Base-by-base conservation (phyloP, 305 asterid genomes). In the Fraxinus ornus region DNA sequence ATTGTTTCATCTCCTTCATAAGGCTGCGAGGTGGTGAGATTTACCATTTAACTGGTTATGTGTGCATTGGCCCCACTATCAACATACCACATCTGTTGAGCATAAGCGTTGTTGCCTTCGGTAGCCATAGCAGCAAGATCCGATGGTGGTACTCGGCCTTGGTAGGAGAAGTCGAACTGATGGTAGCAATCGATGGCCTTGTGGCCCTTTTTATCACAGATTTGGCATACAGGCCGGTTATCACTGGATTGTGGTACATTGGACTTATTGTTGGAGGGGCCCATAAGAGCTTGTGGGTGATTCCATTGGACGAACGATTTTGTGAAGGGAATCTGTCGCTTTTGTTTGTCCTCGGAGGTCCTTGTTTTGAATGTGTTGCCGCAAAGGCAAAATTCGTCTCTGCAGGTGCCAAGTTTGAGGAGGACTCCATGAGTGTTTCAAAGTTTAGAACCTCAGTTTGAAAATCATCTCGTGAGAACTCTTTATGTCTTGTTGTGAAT, bases 61-160 rank as follows among this genome's bases (percentile, higher is more conserved):
- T 75, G 78, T 19, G 5, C 10, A 19, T 36, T 75, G 15, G 78
- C 78, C 24, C 78, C 78, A n/a, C 78, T 75, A 10, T 36, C 78
- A 17, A 36, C 62, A 36, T 36, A 36, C 60, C 49, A 39, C 13
- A 8, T 3, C 22, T 75, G 13, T 19, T 75, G 15, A 5, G 21
- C 78, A 75, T 17, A 39, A 21, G 30, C 0, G 8, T 8, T 26
- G 21, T 75, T 75, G 21, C 60, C 5, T 10, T 75, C 32, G 5
- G 55, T 62, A 12, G 41, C 78, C 78, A 75, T 21, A 4, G 60
- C 62, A 2, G 17, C 62, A 17, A 75, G 78, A 36, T 75, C 60
- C 0, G 15, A 9, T 10, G 33, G 78, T 35, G 78, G 78, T 7
- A 36, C 60, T 4, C 19, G 17, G 12, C 62, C 78, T 37, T 75